These are phyloP conservation scores for Globisporangium middletonii DNA, from an alignment of 352 stramenopile genomes.

Conservation along the genomic window DNA sequence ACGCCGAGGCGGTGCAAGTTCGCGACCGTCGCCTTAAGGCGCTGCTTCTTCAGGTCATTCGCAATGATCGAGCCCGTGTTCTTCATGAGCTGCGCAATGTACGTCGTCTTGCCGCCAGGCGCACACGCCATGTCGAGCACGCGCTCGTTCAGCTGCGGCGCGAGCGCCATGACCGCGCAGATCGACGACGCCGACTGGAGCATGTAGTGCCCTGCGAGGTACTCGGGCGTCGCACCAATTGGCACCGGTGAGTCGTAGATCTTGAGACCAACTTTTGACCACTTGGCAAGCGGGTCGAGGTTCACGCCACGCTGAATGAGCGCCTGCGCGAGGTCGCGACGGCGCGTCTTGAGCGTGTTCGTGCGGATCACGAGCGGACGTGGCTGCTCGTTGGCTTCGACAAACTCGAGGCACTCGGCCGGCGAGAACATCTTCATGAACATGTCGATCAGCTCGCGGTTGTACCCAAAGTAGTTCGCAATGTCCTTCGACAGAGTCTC, in stretches of 20 bases:
- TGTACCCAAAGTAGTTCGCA: slow-evolving; percentile 97
- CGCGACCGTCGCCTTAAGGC: slow-evolving; percentile 95
- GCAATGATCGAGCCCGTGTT: slow-evolving; percentile 98
- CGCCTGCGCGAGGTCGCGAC: slow-evolving; percentile 96
- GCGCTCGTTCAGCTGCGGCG: slow-evolving; percentile 94
- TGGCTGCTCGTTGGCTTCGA: slow-evolving; percentile 97
- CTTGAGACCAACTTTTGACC: slow-evolving; percentile 99
- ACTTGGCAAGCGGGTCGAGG: slow-evolving; percentile 97
- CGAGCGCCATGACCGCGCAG: slow-evolving; percentile 97
- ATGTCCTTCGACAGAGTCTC: slow-evolving; percentile 91
- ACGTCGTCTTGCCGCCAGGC: slow-evolving; percentile 98
- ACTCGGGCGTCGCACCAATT: slow-evolving; percentile 99
- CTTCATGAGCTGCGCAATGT: slow-evolving; percentile 99
- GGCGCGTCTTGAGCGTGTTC: slow-evolving; percentile 99
- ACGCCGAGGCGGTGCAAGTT: slow-evolving; percentile 99
- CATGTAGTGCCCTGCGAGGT: slow-evolving; percentile 99
- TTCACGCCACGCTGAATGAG: slow-evolving; percentile 99
- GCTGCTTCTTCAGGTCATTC: slow-evolving; percentile 98
- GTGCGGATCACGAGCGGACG: slow-evolving; percentile 97
- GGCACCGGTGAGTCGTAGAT: slow-evolving; percentile 98
- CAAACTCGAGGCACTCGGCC: slow-evolving; percentile 97
- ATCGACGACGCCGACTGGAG: slow-evolving; percentile 98
- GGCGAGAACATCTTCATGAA: slow-evolving; percentile 97
- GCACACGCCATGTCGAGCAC: slow-evolving; percentile 98
- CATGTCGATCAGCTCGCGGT: slow-evolving; percentile 97